phyloP scores from a whole-genome alignment of 352 stramenopile species.

The Phytophthora kernoviae region DNA sequence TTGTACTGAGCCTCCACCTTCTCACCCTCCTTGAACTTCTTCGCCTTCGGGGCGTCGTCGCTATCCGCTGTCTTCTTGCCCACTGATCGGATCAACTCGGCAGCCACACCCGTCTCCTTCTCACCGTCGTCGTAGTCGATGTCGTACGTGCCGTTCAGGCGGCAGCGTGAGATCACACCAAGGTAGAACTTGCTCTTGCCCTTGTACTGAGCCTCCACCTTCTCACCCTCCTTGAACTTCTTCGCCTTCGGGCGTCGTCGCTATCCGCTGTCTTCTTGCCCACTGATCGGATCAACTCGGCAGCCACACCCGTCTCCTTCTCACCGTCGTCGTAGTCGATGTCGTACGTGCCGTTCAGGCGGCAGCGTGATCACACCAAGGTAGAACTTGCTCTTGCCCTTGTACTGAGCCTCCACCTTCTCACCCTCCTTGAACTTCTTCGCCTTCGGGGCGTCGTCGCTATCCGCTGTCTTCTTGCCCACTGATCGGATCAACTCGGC shows the following conservation, averaged over 20 bases:
- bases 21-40: conserved; percentile 22
- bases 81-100: conserved; percentile 14
- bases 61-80: conserved; percentile 14
- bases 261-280: conserved; percentile 14
- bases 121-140: conserved; percentile 21
- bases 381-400: conserved; percentile 23
- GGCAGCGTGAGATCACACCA: conserved; percentile 18
- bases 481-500: conserved; percentile 14
- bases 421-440: conserved; percentile 23
- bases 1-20: conserved; percentile 24
- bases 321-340: conserved; percentile 21
- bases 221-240: conserved; percentile 22
- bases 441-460: conserved; percentile 16
- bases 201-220: conserved; percentile 24
- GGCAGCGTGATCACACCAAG: conserved; percentile 16
- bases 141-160: conserved; percentile 20
- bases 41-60: conserved; percentile 17
- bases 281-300: conserved; percentile 13
- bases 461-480: conserved; percentile 14
- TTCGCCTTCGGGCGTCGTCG: conserved; percentile 17
- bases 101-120: conserved; percentile 21
- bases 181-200: conserved; percentile 22
- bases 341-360: conserved; percentile 20
- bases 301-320: conserved; percentile 21
- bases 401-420: conserved; percentile 22